A percentile compares a stretch with the other conserved stretches of the same genome.
Conservation (phyloP, 1,139 yeast genomes). For the Blastobotrys illinoisensis region DNA sequence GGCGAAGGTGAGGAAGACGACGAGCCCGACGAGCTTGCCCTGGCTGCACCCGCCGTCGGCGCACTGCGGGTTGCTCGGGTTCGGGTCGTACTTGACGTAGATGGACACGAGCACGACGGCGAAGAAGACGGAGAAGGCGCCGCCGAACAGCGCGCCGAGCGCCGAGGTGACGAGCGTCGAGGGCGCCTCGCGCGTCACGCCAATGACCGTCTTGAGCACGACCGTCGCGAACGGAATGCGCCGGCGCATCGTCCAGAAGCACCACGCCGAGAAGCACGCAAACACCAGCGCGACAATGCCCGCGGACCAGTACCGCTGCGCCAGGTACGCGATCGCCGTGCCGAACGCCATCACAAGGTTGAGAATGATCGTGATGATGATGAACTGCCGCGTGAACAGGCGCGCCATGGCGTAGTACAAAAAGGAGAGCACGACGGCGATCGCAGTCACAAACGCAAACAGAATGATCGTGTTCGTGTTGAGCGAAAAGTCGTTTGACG, state of each 20-base stretch:
- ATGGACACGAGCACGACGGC: slow-evolving; percentile 66
- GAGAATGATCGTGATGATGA: slow-evolving; percentile 60
- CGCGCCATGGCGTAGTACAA: slow-evolving; percentile 58
- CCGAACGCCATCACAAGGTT: slow-evolving; percentile 69
- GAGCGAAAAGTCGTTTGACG: slow-evolving; percentile 51
- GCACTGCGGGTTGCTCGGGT: slow-evolving; percentile 44
- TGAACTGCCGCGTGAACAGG: slow-evolving; percentile 59
- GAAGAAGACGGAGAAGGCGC: slow-evolving; percentile 61
- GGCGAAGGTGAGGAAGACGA: slow-evolving; percentile 71
- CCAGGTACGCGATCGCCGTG: slow-evolving; percentile 66
- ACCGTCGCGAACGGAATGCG: slow-evolving; percentile 73
- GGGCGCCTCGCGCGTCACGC: slow-evolving; percentile 67
- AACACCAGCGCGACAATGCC: slow-evolving; percentile 61
- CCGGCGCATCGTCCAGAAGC: slow-evolving; percentile 67
- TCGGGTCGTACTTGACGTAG: slow-evolving; percentile 64
- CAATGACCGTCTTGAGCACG: slow-evolving; percentile 65
- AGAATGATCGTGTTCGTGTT: slow-evolving; percentile 70
- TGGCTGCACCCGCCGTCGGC: slow-evolving; percentile 65
- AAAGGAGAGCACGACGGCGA: slow-evolving; percentile 55
- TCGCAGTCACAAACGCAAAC: slow-evolving; percentile 59
- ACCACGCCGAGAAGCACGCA: slow-evolving; percentile 53
- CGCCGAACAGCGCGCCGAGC: slow-evolving; percentile 59
- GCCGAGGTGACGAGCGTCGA: slow-evolving; percentile 60
- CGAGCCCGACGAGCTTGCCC: slow-evolving; percentile 58
- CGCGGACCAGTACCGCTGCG: slow-evolving; percentile 59